Percentiles rank a stretch among this genome's conserved stretches.
phyloP scores from a whole-genome alignment of 2,329 filamentous ascomycete species.

The Penicillium sclerotigenum region DNA sequence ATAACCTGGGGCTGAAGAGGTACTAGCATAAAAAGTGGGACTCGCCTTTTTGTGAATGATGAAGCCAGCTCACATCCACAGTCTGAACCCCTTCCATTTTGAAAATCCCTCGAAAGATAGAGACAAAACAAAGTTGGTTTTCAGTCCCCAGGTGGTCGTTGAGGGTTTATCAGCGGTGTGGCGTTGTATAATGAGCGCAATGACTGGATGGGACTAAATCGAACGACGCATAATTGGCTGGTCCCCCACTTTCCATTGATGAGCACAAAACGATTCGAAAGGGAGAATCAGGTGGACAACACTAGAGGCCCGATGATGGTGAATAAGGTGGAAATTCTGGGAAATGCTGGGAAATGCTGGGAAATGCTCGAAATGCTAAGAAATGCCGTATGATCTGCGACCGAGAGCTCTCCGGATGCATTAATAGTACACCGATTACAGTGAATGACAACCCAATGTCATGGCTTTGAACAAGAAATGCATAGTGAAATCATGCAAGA shows the following conservation, averaged over 20 bases:
- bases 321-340: neutral
- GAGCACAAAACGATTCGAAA: conserved; percentile 7
- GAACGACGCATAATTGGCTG: conserved; percentile 25
- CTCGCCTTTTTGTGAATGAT: conserved; percentile 78
- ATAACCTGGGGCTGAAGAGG: neutral
- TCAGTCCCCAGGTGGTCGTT: neutral
- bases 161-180: conserved; percentile 17
- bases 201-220: conserved; percentile 22
- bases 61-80: conserved; percentile 88
- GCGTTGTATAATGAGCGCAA: conserved; percentile 18
- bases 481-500: conserved; percentile 3
- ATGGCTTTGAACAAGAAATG: neutral
- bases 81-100: conserved; percentile 77
- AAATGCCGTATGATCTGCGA: conserved; percentile 9
- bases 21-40: conserved; percentile 14
- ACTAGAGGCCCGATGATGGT: neutral
- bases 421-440: neutral
- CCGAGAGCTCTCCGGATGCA: neutral
- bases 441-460: neutral
- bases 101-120: conserved; percentile 3
- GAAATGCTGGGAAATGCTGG: neutral
- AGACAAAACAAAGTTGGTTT: neutral
- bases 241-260: conserved; percentile 20
- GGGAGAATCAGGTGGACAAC: conserved; percentile 8
- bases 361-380: too few relatives aligned